Evolutionary conservation across 768 basidiomycete species (phyloP), one percentile per base, ranked within the genome.

Genomic region (Psilocybe tampanensis): DNA sequence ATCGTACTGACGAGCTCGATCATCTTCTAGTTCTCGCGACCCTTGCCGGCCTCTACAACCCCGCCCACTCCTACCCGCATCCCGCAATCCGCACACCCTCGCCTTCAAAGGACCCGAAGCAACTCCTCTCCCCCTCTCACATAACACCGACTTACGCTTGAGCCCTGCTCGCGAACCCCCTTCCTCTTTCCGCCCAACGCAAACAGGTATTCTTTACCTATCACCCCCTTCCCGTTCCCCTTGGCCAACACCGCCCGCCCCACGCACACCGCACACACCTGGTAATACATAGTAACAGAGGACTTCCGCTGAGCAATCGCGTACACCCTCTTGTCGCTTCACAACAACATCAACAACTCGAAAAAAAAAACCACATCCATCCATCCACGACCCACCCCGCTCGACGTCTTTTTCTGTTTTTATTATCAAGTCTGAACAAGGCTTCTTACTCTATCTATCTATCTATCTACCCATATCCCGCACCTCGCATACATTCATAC

Each of bases 151-250:
- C 72, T 67, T 72, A 75, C 85, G 86, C 86, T 88, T 85, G 86
- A 88, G 89, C 82, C 70, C 76, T 70, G 82, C 86, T 88, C 86
- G 86, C 86, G 79, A 72, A 63, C 56, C 50, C 55, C 60, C 52
- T 51, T 23, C 55, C n/a, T 23, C 44, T 49, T 50, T 19, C n/a
- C n/a, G n/a, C n/a, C n/a, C n/a, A n/a, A n/a, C n/a, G n/a, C n/a
- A n/a, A n/a, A n/a, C n/a, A n/a, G n/a, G n/a, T n/a, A n/a, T n/a
- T 23, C 44, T 49, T 50, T 19, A 43, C 26, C 52, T 26, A n/a
- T 36, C 29, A 32, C 22, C 36, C 15, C 32, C 19, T 22, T 39
- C 50, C 22, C 29, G 33, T 21, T 47, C 36, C 56, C 52, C 58
- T 48, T 60, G 26, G 21, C 62, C 59, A 47, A 56, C 23, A 33